A percentile compares a stretch with the other conserved stretches of the same genome.
These are phyloP conservation scores for Ceriops decandra DNA, from an alignment of 345 rosid genomes.

Conservation along the genomic window DNA sequence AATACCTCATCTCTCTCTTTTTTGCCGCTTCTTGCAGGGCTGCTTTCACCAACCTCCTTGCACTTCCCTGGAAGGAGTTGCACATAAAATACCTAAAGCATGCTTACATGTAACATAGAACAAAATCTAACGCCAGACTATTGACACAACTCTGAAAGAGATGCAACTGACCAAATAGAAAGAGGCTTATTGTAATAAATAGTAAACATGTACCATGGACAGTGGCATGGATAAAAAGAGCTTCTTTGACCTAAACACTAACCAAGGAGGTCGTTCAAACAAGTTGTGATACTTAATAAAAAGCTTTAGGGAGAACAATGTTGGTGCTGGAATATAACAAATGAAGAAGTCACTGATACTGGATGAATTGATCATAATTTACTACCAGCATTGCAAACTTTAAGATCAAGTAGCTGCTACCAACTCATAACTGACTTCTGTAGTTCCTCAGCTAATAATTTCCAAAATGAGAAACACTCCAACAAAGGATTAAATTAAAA, in stretches of 20 bases:
- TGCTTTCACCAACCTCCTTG: slow-evolving; percentile 72
- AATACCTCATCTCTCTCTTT: slow-evolving; percentile 94
- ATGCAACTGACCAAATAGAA: too few relatives aligned
- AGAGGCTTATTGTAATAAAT: too few relatives aligned
- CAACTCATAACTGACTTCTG: background rate
- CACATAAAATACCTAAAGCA: background rate
- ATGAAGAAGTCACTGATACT: background rate
- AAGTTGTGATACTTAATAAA: background rate
- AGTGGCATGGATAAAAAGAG: background rate
- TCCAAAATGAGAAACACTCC: background rate
- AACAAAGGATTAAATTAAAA: background rate
- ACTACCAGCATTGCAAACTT: background rate
- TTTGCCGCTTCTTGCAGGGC: slow-evolving; percentile 88
- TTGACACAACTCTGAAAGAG: too few relatives aligned
- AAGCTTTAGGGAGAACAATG: background rate
- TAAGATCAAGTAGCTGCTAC: background rate
- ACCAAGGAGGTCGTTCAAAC: background rate
- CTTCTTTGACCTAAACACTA: background rate
- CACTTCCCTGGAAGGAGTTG: slow-evolving; percentile 58
- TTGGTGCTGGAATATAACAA: background rate
- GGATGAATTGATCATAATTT: background rate
- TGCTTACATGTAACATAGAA: background rate
- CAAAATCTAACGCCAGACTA: too few relatives aligned
- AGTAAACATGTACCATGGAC: background rate
- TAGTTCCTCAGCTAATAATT: background rate